Evolutionary conservation across 495 filamentous ascomycete genomes (phyloP), one percentile per base, ranked within the genome.

Genomic region (Tuber indicum): DNA sequence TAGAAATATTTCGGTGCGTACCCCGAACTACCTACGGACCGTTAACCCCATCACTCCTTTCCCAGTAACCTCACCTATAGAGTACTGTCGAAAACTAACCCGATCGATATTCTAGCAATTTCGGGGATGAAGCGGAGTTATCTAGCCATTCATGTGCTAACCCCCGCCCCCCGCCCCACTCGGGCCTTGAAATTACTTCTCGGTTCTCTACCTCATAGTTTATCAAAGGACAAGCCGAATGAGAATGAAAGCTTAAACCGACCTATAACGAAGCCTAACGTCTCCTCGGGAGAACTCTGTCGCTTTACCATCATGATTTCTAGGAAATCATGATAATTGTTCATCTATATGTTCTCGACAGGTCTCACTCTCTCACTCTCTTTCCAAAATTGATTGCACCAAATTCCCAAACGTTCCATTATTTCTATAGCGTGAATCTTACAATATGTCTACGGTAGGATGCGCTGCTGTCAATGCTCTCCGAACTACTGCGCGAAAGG

Each of bases 401-500:
- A n/a, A 52, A 52, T 5, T 8, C 23, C 9, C 21, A 8, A n/a
- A n/a, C 5, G 47, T n/a, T 52, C 23, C 23, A 21, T n/a, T 21
- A 9, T 52, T n/a, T 52, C 23, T n/a, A n/a, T 52, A 52, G 47
- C 17, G 1, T 52, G 1, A 66, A 21, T 8, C 9, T 6, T 70
- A 21, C 26, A 32, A 36, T 32, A 82, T 82, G 76, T 79, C 79
- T 36, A 75, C 62, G 9, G 62, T 74, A 52, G 78, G 75, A 43
- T 23, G 75, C 44, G 72, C 79, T 14, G 85, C 85, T 84, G 85
- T 75, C 32, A 83, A 84, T 73, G 84, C 84, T 76, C 85, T 94
- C 84, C 86, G 88, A 72, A 88, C 90, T 82, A 91, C 88, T 76
- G 89, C 90, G 75, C 91, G 90, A 86, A 87, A 88, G 81, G 91